Conservation (phyloP, 768 basidiomycete genomes). For the Pulveroboletus sp. region DNA sequence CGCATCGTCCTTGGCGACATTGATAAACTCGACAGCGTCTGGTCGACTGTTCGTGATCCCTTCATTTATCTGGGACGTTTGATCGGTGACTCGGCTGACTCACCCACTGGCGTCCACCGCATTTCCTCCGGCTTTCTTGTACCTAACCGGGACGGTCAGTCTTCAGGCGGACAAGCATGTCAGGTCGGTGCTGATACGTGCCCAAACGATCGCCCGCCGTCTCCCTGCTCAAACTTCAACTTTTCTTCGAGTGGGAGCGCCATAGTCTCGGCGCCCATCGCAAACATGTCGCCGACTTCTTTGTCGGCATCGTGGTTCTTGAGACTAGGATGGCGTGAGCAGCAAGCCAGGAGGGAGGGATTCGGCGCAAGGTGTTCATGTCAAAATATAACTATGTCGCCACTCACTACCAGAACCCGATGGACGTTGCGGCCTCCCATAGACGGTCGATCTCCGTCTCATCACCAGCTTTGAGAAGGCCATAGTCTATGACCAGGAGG, state of each 20-base stretch:
- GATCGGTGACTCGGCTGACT: neutral
- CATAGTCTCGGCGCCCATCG: slow-evolving; percentile 39
- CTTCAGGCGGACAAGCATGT: neutral
- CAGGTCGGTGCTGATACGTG: neutral
- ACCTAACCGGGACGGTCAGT: slow-evolving; percentile 29
- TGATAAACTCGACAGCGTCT: slow-evolving; percentile 61
- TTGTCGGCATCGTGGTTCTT: slow-evolving; percentile 40
- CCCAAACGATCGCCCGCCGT: slow-evolving; percentile 39
- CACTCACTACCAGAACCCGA: slow-evolving; percentile 55
- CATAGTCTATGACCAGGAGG: slow-evolving; percentile 43
- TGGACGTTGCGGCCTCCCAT: slow-evolving; percentile 43
- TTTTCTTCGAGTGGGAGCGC: slow-evolving; percentile 39
- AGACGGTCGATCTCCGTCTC: slow-evolving; percentile 38
- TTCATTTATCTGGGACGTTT: neutral
- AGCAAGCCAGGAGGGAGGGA: neutral
- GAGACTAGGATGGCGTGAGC: slow-evolving; percentile 24
- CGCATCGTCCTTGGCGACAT: slow-evolving; percentile 65
- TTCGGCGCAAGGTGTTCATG: neutral
- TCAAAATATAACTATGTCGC: neutral
- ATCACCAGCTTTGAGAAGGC: slow-evolving; percentile 32
- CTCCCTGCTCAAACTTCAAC: slow-evolving; percentile 40
- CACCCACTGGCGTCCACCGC: slow-evolving; percentile 56
- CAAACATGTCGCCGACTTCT: slow-evolving; percentile 37
- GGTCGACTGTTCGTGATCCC: slow-evolving; percentile 8
- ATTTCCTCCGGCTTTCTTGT: slow-evolving; percentile 60